phyloP scores from a whole-genome alignment of 805 yeast genomes.

The Groenewaldozyma tartarivorans region DNA sequence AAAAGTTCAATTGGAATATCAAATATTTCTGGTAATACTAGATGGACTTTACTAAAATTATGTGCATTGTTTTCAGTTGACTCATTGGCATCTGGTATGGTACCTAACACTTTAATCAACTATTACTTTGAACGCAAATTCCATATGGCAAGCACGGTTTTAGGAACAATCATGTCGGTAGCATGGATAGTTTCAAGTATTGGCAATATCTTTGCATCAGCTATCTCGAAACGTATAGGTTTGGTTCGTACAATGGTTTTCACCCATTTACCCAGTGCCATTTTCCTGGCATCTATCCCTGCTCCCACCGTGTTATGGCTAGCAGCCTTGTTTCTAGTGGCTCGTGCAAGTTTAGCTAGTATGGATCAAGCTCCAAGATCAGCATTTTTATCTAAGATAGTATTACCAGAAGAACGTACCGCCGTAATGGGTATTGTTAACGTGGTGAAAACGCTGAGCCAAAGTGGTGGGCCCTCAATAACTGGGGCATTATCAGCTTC shows the following conservation, averaged over 20 bases:
- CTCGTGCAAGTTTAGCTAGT: conserved; percentile 54
- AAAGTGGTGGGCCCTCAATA: conserved; percentile 67
- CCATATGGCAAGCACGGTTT: conserved; percentile 39
- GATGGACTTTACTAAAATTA: conserved; percentile 19
- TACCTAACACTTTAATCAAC: conserved; percentile 76
- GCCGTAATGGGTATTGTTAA: conserved; percentile 79
- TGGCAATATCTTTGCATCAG: conserved; percentile 38
- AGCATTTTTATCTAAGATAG: conserved; percentile 59
- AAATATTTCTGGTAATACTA: conserved; percentile 19
- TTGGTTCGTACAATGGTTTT: conserved; percentile 66
- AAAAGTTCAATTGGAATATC: too few species aligned
- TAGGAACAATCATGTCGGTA: conserved; percentile 61
- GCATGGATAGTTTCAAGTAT: conserved; percentile 55
- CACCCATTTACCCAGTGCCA: conserved; percentile 70
- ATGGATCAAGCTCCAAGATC: conserved; percentile 92
- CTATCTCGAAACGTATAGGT: conserved; percentile 49
- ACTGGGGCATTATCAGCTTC: conserved; percentile 60
- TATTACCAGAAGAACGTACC: conserved; percentile 56
- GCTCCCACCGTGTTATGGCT: conserved; percentile 29
- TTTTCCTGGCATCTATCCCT: conserved; percentile 49
- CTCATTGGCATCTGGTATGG: conserved; percentile 74
- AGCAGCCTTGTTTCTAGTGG: conserved; percentile 43
- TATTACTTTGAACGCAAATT: conserved; percentile 61
- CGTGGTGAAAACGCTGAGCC: conserved; percentile 72
- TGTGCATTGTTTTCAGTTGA: conserved; percentile 55